Evolutionary conservation across 441 rosid genomes (phyloP).

Genomic region (Raphanus hybrid): DNA sequence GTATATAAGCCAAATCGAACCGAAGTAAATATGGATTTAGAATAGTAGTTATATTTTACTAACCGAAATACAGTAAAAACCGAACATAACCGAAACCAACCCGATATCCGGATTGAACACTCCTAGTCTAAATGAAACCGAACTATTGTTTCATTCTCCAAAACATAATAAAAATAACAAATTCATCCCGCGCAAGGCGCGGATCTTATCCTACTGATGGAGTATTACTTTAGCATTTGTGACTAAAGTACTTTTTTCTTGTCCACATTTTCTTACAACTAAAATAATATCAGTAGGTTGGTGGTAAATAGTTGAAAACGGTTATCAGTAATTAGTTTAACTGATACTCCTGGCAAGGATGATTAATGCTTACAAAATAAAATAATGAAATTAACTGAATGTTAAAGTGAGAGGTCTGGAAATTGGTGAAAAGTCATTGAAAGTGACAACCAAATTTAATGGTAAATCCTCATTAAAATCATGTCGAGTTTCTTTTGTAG

Average conservation of each 20-base stretch:
- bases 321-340: not conserved
- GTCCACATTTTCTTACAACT: not conserved
- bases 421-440: constrained; percentile 33
- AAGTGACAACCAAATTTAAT: constrained; percentile 45
- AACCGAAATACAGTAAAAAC: too few species aligned
- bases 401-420: constrained; percentile 23
- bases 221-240: too few species aligned
- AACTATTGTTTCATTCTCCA: too few species aligned
- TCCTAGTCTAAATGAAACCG: too few species aligned
- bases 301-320: constrained; percentile 2
- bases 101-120: too few species aligned
- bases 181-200: too few species aligned
- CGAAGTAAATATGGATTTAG: too few species aligned
- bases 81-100: too few species aligned
- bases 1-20: too few species aligned
- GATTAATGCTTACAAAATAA: not conserved
- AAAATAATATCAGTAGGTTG: not conserved
- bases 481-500: constrained; percentile 36
- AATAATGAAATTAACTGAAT: not conserved
- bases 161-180: too few species aligned
- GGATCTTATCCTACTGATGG: too few species aligned
- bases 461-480: constrained; percentile 37
- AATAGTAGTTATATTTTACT: too few species aligned
- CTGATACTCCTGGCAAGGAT: not conserved
- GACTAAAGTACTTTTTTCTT: not conserved